Evolutionary conservation across 176 grass and related monocot species (phyloP), one percentile per base, ranked within the genome.

Genomic region (Saccharum spontaneum): DNA sequence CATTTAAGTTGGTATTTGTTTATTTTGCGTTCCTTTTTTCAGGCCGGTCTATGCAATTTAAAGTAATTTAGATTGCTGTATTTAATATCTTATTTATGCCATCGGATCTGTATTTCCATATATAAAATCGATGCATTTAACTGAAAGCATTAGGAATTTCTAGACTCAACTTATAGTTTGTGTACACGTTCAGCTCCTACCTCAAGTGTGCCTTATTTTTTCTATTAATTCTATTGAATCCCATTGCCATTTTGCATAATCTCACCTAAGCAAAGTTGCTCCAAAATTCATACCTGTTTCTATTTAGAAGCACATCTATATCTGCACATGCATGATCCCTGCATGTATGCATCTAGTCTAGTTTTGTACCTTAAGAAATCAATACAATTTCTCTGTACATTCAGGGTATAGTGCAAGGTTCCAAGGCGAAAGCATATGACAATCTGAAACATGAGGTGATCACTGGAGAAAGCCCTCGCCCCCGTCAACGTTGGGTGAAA

Each of bases 401-500:
- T 23, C 44, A 80, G 78, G 18, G 1, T 52, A 15, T 68, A 69
- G 18, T 80, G 63, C 44, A 80, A 52, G 3, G 1, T 10, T 67
- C 26, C 64, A 80, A 49, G 11, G 33, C 20, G 2, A 37, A 0
- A 68, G 78, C 63, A 50, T 80, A 68, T 26, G 63, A 68, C 18
- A 50, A 52, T 80, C 14, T 80, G 63, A 23, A 68, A 50, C 40
- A 67, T 80, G 10, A 23, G 17, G 17, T 67, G 17, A 16, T 49
- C 66, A 4, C 0, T 67, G 28, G 10, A 49, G 41, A 67, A 34
- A 80, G 41, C 10, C 77, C 40, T 16, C 39, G 15, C 15, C 43
- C 43, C 8, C 28, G 17, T 50, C 78, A 68, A 68, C 78, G 78
- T 23, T 80, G 62, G 78, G 41, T 67, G 10, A 80, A 50, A 68